phyloP scores from a whole-genome alignment of 257 asterid species.

The Rehmannia glutinosa region DNA sequence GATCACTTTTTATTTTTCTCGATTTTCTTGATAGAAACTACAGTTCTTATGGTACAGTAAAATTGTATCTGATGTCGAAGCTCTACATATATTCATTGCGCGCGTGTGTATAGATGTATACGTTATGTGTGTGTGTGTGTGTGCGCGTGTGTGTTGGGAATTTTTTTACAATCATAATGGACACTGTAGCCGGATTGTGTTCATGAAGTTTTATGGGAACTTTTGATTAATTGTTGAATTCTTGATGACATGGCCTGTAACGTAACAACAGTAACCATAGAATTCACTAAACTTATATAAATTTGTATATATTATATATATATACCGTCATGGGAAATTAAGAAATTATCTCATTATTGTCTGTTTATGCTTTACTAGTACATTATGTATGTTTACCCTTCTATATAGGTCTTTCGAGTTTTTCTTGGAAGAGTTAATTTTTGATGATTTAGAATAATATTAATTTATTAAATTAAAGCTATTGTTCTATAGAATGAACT shows the following conservation, averaged over 20 bases:
- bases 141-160: neutral
- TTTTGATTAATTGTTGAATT: neutral
- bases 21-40: neutral
- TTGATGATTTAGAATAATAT: too few species aligned
- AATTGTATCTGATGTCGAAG: slow-evolving; percentile 16
- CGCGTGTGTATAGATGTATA: neutral
- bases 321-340: neutral
- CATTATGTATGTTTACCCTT: too few species aligned
- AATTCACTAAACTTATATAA: neutral
- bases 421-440: too few species aligned
- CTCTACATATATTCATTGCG: too few species aligned
- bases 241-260: neutral
- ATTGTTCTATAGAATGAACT: too few species aligned
- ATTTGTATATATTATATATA: neutral
- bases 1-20: slow-evolving; percentile 1
- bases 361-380: neutral
- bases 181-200: neutral
- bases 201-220: neutral
- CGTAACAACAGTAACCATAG: neutral
- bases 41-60: slow-evolving; percentile 17
- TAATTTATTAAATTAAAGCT: too few species aligned
- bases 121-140: neutral
- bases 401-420: too few species aligned
- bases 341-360: neutral
- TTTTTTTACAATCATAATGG: neutral